Base-by-base conservation (phyloP, 2,329 filamentous ascomycete genomes). In the Elsinoe perseae region DNA sequence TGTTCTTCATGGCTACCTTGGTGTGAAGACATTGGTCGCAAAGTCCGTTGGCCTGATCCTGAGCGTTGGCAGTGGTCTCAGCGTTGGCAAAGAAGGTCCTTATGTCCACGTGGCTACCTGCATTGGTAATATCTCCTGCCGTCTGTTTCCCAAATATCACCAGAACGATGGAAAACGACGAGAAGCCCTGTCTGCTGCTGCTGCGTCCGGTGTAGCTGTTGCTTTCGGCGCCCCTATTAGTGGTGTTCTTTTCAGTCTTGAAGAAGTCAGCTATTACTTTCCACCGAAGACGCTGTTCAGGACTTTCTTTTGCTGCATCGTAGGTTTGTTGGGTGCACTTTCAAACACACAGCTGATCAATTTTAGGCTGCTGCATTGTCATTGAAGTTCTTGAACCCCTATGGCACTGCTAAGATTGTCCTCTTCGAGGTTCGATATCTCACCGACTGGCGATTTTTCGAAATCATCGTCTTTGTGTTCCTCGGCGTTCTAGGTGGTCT, bases 91-190 rank as follows among this genome's bases (percentile, higher is more conserved):
- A 69, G 93, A 96, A 71, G 84, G 92, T 0, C 93, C 93, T 0
- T 97, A 92, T 65, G 93, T 98, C n/a, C 93, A 98, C 69, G 95
- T 97, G 65, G 90, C 91, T 0, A 88, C 92, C 1, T 95, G 92
- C 63, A 85, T 97, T 20, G 93, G 93, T 58, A 98, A 98, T 65
- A 95, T 98, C 67, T 84, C 86, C 28, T 96, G 92, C 66, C 88
- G 93, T 66, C 70, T 97, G n/a, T 97, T 97, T 64, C 75, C 82
- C 59, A 98, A 98, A 68, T 98, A 97, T 70, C 89, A 93, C 64
- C 79, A 82, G 61, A 98, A 98, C 64, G 93, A 98, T 66, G 93
- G 84, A 54, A 98, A 98, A 71, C 80, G 93, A 61, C 84, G 93
- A 69, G 92, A 97, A 69, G 86, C 95, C 0, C 76, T 97, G n/a